Conservation (phyloP, 2,329 filamentous ascomycete species). For the Neofusicoccum cordaticola region DNA sequence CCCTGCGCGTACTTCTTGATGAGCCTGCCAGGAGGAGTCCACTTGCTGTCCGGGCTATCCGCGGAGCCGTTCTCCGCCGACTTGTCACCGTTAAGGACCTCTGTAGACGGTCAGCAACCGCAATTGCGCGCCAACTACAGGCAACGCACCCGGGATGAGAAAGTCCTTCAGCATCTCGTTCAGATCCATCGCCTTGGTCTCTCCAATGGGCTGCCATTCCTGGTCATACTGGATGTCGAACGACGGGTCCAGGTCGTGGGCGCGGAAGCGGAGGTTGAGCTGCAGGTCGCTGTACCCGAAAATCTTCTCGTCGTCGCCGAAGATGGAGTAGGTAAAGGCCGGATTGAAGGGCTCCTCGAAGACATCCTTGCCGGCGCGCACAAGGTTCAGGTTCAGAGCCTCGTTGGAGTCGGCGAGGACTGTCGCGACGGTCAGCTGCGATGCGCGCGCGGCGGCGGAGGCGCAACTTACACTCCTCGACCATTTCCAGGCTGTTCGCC, state of each 20-base stretch:
- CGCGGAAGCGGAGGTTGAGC: constrained; percentile 68
- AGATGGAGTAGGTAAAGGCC: constrained; percentile 85
- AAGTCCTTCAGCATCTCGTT: constrained; percentile 59
- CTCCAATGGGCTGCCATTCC: constrained; percentile 67
- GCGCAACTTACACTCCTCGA: constrained; percentile 32
- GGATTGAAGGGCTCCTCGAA: constrained; percentile 73
- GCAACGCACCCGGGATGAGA: constrained; percentile 61
- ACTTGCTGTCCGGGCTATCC: constrained; percentile 48
- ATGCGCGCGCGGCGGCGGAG: not conserved
- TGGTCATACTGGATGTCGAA: constrained; percentile 68
- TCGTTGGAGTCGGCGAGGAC: constrained; percentile 36
- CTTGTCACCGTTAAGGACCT: constrained; percentile 52
- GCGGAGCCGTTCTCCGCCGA: not conserved
- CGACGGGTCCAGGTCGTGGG: constrained; percentile 75
- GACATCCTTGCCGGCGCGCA: constrained; percentile 28
- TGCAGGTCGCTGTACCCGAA: constrained; percentile 83
- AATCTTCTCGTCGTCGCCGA: constrained; percentile 87
- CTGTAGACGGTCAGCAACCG: constrained; percentile 39
- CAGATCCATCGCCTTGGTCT: constrained; percentile 68
- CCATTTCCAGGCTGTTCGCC: constrained; percentile 16
- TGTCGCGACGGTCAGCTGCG: constrained; percentile 1
- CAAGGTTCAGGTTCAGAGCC: constrained; percentile 37
- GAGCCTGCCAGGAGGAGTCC: constrained; percentile 73
- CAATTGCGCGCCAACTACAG: not conserved
- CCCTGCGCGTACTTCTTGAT: constrained; percentile 62